phyloP scores from a whole-genome alignment of 805 yeast genomes.

The Suhomyces kilbournensis region DNA sequence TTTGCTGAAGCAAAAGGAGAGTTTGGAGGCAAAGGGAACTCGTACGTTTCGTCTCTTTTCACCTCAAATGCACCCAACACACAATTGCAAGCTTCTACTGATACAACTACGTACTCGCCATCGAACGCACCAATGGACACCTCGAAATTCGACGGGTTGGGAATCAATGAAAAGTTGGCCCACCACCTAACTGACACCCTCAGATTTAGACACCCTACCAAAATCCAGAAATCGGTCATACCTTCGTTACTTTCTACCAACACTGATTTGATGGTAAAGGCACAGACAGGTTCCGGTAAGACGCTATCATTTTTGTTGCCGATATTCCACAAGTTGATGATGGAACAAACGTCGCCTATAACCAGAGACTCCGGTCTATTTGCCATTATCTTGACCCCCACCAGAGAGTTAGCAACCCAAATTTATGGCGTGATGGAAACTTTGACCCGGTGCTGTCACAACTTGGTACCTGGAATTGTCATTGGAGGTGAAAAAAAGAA shows the following conservation, averaged over 20 bases:
- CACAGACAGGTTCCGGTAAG: conserved; percentile 98
- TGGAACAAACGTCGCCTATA: conserved; percentile 39
- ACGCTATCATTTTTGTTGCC: conserved; percentile 88
- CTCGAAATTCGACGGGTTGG: conserved; percentile 69
- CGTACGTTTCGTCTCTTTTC: conserved; percentile 84
- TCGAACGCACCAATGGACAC: conserved; percentile 88
- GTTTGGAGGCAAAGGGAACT: conserved; percentile 52
- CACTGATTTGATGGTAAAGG: conserved; percentile 81
- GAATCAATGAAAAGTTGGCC: conserved; percentile 54
- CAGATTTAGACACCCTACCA: conserved; percentile 68
- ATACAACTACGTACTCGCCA: conserved; percentile 18
- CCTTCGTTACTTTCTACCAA: conserved; percentile 51
- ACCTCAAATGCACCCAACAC: conserved; percentile 41
- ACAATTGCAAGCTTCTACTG: conserved; percentile 43
- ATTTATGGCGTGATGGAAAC: conserved; percentile 78
- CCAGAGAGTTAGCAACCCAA: conserved; percentile 92
- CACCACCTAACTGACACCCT: conserved; percentile 56
- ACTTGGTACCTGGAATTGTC: conserved; percentile 91
- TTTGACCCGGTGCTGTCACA: conserved; percentile 71
- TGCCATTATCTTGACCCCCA: conserved; percentile 87
- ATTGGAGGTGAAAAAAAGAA: conserved; percentile 99
- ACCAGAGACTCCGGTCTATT: conserved; percentile 76
- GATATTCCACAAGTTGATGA: conserved; percentile 68
- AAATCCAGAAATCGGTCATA: conserved; percentile 77
- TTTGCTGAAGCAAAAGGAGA: conserved; percentile 50